Evolutionary conservation across 495 filamentous ascomycete species (phyloP).

Genomic region (Sordaria brevicollis): DNA sequence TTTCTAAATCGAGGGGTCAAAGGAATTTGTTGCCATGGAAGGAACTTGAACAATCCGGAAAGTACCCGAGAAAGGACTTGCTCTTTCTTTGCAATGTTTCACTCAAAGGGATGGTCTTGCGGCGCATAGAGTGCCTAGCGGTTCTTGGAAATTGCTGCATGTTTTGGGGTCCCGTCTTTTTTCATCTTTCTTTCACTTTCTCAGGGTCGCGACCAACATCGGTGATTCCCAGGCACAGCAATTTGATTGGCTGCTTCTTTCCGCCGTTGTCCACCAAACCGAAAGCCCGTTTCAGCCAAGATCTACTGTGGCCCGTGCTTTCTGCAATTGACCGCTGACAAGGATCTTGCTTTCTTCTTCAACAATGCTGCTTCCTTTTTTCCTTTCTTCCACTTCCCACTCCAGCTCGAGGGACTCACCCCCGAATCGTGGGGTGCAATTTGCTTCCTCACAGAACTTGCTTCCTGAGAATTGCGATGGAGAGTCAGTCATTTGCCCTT

Average conservation of each 20-base stretch:
- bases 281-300: neutral
- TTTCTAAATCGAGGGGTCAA: neutral
- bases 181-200: neutral
- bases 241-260: neutral
- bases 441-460: neutral
- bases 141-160: neutral
- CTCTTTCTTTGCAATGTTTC: neutral
- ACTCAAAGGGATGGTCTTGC: neutral
- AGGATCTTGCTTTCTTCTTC: neutral
- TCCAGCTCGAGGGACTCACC: no score
- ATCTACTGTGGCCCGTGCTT: neutral
- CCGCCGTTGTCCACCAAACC: neutral
- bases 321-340: neutral
- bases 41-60: neutral
- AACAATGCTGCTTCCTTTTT: neutral
- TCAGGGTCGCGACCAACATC: neutral
- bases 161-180: slow-evolving; percentile 7
- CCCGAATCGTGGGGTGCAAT: neutral
- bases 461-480: neutral
- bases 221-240: neutral
- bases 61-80: neutral
- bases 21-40: neutral
- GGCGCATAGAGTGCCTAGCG: neutral
- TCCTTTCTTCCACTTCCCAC: neutral
- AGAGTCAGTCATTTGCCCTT: neutral